Base-by-base conservation (phyloP, 179 eudicot species). In the Spergularia azorica region DNA sequence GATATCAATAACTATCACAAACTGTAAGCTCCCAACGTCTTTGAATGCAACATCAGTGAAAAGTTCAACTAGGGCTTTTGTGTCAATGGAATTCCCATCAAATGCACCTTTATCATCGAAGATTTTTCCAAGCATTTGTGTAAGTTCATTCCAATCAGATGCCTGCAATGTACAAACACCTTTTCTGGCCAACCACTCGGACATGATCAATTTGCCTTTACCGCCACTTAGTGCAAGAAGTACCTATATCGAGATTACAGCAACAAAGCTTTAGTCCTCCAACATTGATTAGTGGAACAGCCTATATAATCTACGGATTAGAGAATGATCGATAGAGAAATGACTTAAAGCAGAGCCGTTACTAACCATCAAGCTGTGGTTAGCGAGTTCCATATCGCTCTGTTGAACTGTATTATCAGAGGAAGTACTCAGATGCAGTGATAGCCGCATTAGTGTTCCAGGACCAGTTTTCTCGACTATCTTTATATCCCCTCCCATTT, bases 401-500 rank as follows among this genome's bases (percentile, higher is more conserved):
- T 77, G 87, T 68, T 79, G 89, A 55, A 70, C 87, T 59, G 84
- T 48, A 43, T 39, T 51, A 55, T 88, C 91, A 3, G 82, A 76
- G 62, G 94, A 85, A 67, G 95, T 75, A 65, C 73, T 80, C 71
- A 95, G 96, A 78, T 83, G 82, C 85, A 93, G 79, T 76, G 79
- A 81, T 52, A 93, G 75, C 71, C 58, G 86, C 90, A 93, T 91
- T 60, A 91, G 80, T 63, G 94, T 93, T 76, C 98, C 98, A 13
- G 88, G 91, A 64, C 96, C 95, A 77, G 85, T 83, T 84, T 91
- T 93, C 87, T 86, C 84, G 21, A 89, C 85, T 65, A 93, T 94
- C 84, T 85, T 90, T 76, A 93, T 93, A 39, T 93, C 92, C 81
- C 98, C 98, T 76, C 96, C 92, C 98, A 93, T 93, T 85, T 93